Base-by-base conservation (phyloP, 805 yeast genomes). In the Candida qinlingensis region DNA sequence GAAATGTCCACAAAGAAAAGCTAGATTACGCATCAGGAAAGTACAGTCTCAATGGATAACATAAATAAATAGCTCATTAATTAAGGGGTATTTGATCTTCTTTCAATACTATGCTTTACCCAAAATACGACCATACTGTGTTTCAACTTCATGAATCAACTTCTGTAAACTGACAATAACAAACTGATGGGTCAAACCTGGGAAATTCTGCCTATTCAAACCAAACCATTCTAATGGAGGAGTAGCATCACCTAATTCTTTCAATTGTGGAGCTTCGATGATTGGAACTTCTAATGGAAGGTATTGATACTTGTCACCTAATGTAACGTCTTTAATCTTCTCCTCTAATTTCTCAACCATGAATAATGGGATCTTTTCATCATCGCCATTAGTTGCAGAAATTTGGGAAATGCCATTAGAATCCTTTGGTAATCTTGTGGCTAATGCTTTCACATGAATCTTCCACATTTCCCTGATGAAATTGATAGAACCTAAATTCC, bases 201-300 rank as follows among this genome's bases (percentile, higher is more conserved):
- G 99, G 55, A 94, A 81, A 55, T 83, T 80, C 58, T 85, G 79
- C 55, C 98, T 75, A 63, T 94, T 94, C 31, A 94, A 73, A 2
- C 99, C 99, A 70, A 94, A 87, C 99, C 99, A 94, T 63, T 94
- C 99, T 49, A 94, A 69, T 2, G 99, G 99, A 1, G 99, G 99
- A 0, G 99, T 94, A 1, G 97, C 98, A 67, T 85, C 91, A 28
- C 99, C 98, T 58, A 94, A 73, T 60, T 94, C 98, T 59, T 81
- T 82, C 59, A 94, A 71, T 56, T 85, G 92, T 2, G 98, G 98
- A 19, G 94, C 87, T 52, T 87, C 95, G 36, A 94, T 89, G 6
- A 79, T 72, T 0, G 97, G 96, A 9, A 85, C 86, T 36, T 76
- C 80, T 9, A 87, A 60, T 0, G 98, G 79, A 33, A 73, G 58